A percentile compares a stretch with the other conserved stretches of the same genome.
phyloP scores from a whole-genome alignment of 441 rosid genomes.

The Populus tomentosa region DNA sequence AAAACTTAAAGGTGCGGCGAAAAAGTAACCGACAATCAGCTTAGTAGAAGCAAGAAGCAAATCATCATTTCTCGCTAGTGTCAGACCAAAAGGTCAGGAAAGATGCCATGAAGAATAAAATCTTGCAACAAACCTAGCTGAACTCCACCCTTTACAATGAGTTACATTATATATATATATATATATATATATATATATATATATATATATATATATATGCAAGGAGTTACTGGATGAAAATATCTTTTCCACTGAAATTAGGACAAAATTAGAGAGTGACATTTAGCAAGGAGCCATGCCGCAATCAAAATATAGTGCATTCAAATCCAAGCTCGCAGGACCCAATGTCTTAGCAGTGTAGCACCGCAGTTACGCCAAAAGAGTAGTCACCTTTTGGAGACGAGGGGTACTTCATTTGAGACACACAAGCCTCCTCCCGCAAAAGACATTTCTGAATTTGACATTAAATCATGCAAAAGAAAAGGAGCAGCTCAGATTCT shows the following conservation, averaged over 20 bases:
- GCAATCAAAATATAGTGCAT: not conserved
- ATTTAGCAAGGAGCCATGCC: not conserved
- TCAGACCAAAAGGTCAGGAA: not conserved
- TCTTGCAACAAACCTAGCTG: not conserved
- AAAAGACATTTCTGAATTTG: constrained; percentile 60
- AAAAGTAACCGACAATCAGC: not conserved
- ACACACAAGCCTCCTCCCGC: constrained; percentile 61
- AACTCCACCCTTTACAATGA: constrained; percentile 20
- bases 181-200: not conserved
- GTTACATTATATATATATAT: constrained; percentile 9
- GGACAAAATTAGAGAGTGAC: not conserved
- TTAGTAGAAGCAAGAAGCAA: not conserved
- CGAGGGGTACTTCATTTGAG: constrained; percentile 23
- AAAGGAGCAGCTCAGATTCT: not conserved
- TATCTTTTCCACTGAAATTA: not conserved
- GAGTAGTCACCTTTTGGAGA: not conserved
- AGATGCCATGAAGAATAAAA: not conserved
- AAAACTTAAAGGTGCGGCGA: not conserved
- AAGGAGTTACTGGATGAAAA: no score
- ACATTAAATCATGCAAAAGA: not conserved
- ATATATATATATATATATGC: not conserved
- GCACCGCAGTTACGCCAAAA: not conserved
- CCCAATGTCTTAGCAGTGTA: constrained; percentile 2
- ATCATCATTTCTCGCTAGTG: not conserved
- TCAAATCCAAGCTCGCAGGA: constrained; percentile 5